Evolutionary conservation across 345 rosid genomes (phyloP), one percentile per base, ranked within the genome.

Genomic region (Gossypium stocksii): DNA sequence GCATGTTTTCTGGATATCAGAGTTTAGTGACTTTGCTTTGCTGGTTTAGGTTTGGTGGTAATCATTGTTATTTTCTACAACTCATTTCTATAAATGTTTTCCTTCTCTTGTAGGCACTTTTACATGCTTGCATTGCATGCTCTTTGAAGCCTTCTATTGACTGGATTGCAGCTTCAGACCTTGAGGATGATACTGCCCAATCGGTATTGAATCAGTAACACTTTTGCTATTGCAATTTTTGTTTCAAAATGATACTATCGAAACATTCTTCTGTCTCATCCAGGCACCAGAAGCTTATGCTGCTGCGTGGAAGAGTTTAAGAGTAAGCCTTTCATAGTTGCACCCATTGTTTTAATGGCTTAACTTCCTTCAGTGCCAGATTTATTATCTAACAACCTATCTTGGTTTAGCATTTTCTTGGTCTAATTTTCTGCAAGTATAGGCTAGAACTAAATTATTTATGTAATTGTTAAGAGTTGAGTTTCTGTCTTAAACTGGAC

Each of bases 161-260:
- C 69, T 94, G 98, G 98, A 88, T 94, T 84, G 93, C 98, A 79
- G 98, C 98, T 76, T 90, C 97, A 83, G 98, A 94, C 84, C 95
- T 94, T 77, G 98, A 94, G 87, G 96, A 91, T 54, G 89, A 84
- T 76, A 91, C 90, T 66, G 93, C 87, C 49, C 79, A 71, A 85
- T 76, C 73, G 85, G 98, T 94, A 88, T 25, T 80, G 57, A 74
- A 69, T 19, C 48, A 6, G 68, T 65, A 54, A 38, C 49, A 52
- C 49, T 71, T 78, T 72, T 44, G 38, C 70, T 52, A 10, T 73
- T 48, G 19, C 41, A 69, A 23, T 48, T 15, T 60, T 25, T 14
- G 17, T 51, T 22, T 60, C 11, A 25, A 60, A 60, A 60, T 27
- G 44, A 19, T 25, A 45, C 49, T 67, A 14, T 62, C 10, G 54